Evolutionary conservation across 768 basidiomycete genomes (phyloP).

Genomic region (Lactarius sanguifluus): DNA sequence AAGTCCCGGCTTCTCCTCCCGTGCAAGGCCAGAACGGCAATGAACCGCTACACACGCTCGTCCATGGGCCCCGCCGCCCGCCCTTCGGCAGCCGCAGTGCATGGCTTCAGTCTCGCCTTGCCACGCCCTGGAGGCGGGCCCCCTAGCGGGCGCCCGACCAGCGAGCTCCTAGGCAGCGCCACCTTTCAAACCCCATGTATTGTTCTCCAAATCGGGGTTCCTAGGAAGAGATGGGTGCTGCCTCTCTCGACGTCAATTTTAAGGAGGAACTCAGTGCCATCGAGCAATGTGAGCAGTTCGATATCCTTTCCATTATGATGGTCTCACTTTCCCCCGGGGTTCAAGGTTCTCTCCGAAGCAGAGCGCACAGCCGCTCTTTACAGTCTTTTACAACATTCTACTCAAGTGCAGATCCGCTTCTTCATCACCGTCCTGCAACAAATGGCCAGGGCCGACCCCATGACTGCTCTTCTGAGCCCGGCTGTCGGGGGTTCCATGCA

Average conservation of each 20-base stretch:
- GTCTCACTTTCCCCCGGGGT: slow-evolving; percentile 46
- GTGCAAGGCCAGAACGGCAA: slow-evolving; percentile 55
- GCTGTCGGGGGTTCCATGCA: slow-evolving; percentile 94
- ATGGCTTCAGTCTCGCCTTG: slow-evolving; percentile 65
- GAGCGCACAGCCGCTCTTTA: slow-evolving; percentile 99
- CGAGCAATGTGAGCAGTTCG: slow-evolving; percentile 79
- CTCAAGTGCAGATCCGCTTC: slow-evolving; percentile 98
- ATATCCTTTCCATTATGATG: not conserved
- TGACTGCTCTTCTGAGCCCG: slow-evolving; percentile 93
- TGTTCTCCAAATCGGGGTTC: slow-evolving; percentile 3
- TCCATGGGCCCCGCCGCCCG: slow-evolving; percentile 59
- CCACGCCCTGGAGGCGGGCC: slow-evolving; percentile 66
- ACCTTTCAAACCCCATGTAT: slow-evolving; percentile 77
- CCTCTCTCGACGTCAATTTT: slow-evolving; percentile 97
- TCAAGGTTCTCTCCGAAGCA: slow-evolving; percentile 98
- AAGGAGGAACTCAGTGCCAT: slow-evolving; percentile 98
- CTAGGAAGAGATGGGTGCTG: slow-evolving; percentile 97
- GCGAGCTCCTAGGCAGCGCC: slow-evolving; percentile 75
- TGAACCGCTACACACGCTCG: slow-evolving; percentile 61
- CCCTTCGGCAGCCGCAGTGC: slow-evolving; percentile 50
- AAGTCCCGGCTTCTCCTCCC: slow-evolving; percentile 69
- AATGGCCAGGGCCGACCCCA: slow-evolving; percentile 97
- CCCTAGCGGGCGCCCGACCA: slow-evolving; percentile 70
- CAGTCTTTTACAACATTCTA: slow-evolving; percentile 98
- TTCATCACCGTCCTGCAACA: slow-evolving; percentile 99